Percentiles rank a stretch among this genome's conserved stretches.
phyloP scores from a whole-genome alignment of 768 basidiomycete genomes.

The Mycena capillaripes region DNA sequence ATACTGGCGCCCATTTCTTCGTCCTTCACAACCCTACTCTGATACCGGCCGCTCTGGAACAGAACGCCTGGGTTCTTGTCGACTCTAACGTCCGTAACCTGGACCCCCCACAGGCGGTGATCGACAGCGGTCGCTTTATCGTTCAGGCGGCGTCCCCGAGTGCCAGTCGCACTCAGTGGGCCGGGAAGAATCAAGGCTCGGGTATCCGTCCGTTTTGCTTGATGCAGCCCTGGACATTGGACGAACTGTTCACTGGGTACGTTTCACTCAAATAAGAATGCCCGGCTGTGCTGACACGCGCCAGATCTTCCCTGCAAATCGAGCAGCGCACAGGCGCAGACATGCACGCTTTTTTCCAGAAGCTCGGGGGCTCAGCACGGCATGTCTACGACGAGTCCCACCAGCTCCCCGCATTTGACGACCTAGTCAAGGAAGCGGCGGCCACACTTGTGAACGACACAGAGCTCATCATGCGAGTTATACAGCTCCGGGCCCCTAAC shows the following conservation, averaged over 20 bases:
- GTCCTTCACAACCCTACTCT: conserved; percentile 5
- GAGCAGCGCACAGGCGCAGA: conserved; percentile 18
- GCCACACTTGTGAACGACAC: conserved; percentile 20
- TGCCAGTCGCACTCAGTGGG: conserved; percentile 14
- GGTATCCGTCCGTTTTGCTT: conserved; percentile 22
- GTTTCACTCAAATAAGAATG: conserved; percentile 12
- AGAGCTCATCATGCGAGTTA: conserved; percentile 17
- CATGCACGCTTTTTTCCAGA: conserved; percentile 18
- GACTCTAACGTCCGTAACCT: conserved; percentile 18
- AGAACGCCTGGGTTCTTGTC: conserved; percentile 15
- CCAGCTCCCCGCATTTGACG: conserved; percentile 10
- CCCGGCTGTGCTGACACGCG: conserved; percentile 11
- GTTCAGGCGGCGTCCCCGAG: conserved; percentile 22
- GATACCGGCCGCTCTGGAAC: conserved; percentile 16
- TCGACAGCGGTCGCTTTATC: conserved; percentile 21
- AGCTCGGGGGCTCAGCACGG: conserved; percentile 23
- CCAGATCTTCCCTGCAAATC: conserved; percentile 18
- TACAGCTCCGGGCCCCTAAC: conserved; percentile 11
- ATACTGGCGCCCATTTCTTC: conserved; percentile 19
- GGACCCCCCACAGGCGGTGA: conserved; percentile 15
- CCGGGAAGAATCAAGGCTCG: conserved; percentile 10
- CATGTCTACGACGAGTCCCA: conserved; percentile 13
- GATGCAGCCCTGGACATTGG: conserved; percentile 26
- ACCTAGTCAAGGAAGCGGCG: conserved; percentile 16
- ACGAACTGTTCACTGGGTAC: conserved; percentile 23